phyloP scores from a whole-genome alignment of 306 rosid genomes.

The Astragalus glycyphyllos region DNA sequence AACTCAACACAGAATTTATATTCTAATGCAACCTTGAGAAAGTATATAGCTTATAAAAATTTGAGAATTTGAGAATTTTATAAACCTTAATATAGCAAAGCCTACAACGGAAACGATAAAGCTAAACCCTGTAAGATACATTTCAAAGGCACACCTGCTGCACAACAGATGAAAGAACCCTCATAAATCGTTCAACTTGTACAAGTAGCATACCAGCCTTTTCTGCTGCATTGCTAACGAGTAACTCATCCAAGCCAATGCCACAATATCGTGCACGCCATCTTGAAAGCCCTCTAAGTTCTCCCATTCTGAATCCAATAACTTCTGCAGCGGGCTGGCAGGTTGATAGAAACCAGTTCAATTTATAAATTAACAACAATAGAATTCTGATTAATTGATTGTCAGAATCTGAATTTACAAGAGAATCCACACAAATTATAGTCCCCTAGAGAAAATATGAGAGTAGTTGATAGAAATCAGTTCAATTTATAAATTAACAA shows the following conservation, averaged over 20 bases:
- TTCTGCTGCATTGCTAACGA: conserved; percentile 76
- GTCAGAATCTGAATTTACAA: too few species aligned
- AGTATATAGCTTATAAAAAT: conserved; percentile 20
- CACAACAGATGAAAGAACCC: conserved; percentile 88
- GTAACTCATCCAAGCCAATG: conserved; percentile 89
- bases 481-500: too few species aligned
- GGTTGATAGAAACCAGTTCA: too few species aligned
- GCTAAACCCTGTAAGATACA: conserved; percentile 30
- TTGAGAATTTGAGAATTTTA: background rate
- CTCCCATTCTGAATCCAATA: conserved; percentile 94
- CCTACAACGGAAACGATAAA: conserved; percentile 33
- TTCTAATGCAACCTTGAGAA: conserved; percentile 19
- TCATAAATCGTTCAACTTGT: conserved; percentile 92
- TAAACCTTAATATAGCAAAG: conserved; percentile 27
- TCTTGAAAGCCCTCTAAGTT: conserved; percentile 90
- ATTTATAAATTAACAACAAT: too few species aligned
- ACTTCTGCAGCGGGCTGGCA: conserved; percentile 94
- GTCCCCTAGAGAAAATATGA: too few species aligned
- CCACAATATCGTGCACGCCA: conserved; percentile 84
- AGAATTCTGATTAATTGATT: too few species aligned
- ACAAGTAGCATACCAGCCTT: conserved; percentile 94
- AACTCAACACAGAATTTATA: conserved; percentile 16
- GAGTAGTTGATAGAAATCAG: too few species aligned
- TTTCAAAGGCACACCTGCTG: conserved; percentile 78
- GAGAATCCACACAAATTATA: too few species aligned